phyloP scores from a whole-genome alignment of 441 rosid genomes.

The Pelargonium australe region DNA sequence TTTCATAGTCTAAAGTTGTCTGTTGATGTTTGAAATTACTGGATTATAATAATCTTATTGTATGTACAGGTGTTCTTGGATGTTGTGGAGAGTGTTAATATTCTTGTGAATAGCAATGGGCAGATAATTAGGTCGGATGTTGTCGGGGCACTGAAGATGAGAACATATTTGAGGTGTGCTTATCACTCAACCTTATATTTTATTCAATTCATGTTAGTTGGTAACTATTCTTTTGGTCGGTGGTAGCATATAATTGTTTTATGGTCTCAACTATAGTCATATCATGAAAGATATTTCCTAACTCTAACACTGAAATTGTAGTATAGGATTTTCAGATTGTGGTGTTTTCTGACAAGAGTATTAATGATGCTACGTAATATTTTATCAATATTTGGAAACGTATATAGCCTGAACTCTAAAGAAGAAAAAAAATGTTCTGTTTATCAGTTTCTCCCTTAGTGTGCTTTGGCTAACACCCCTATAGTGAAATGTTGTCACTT shows the following conservation, averaged over 20 bases:
- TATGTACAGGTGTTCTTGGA: slow-evolving; percentile 76
- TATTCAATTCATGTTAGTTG: slow-evolving; percentile 3
- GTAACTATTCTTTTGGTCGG: neutral
- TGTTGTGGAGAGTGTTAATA: slow-evolving; percentile 94
- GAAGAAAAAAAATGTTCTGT: too few species aligned
- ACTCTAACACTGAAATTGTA: slow-evolving; percentile 1
- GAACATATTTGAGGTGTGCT: slow-evolving; percentile 83
- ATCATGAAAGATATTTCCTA: neutral
- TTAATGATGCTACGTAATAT: neutral
- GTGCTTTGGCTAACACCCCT: too few species aligned
- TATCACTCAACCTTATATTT: slow-evolving; percentile 2
- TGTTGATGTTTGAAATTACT: slow-evolving; percentile 17
- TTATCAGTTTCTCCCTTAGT: too few species aligned
- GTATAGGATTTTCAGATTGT: neutral
- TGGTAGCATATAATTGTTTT: neutral
- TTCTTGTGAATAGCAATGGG: slow-evolving; percentile 95
- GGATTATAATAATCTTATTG: slow-evolving; percentile 14
- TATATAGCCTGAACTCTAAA: too few species aligned
- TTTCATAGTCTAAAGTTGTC: slow-evolving; percentile 8
- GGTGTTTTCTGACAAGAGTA: neutral
- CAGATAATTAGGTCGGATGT: slow-evolving; percentile 95
- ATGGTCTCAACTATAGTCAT: neutral
- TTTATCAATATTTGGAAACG: neutral
- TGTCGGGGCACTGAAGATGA: slow-evolving; percentile 96
- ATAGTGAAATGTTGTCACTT: too few species aligned